phyloP scores from a whole-genome alignment of 2,329 filamentous ascomycete genomes.

The Alternaria gansuensis region DNA sequence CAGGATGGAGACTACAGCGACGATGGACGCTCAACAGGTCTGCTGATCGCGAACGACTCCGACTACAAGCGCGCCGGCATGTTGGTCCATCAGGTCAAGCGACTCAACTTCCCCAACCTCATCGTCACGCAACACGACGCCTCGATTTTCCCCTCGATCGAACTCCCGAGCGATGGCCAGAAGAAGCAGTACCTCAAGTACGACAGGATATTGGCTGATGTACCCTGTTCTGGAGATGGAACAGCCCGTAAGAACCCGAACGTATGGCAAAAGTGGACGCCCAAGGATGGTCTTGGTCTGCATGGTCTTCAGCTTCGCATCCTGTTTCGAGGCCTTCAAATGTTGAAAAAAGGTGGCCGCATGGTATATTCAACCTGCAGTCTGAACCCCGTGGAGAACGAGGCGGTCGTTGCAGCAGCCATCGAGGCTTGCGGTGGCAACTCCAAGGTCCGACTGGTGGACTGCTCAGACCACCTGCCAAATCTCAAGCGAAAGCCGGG shows the following conservation, averaged over 20 bases:
- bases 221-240: constrained; percentile 95
- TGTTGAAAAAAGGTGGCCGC: constrained; percentile 92
- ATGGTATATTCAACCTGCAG: constrained; percentile 99
- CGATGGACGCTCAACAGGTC: constrained; percentile 85
- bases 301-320: constrained; percentile 89
- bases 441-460: constrained; percentile 81
- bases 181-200: constrained; percentile 87
- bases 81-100: constrained; percentile 97
- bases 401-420: constrained; percentile 86
- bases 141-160: constrained; percentile 92
- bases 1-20: constrained; percentile 67
- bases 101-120: constrained; percentile 93
- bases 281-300: constrained; percentile 84
- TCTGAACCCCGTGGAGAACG: constrained; percentile 98
- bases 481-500: constrained; percentile 79
- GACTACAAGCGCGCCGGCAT: constrained; percentile 98
- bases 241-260: constrained; percentile 92
- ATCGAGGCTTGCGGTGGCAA: constrained; percentile 89
- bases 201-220: constrained; percentile 93
- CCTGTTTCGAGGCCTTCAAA: constrained; percentile 87
- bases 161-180: constrained; percentile 69
- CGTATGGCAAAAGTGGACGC: constrained; percentile 95
- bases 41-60: constrained; percentile 93
- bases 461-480: constrained; percentile 80
- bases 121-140: constrained; percentile 98